Evolutionary conservation across 2,329 filamentous ascomycete genomes (phyloP), one percentile per base, ranked within the genome.

Genomic region (Akanthomyces lecanii): DNA sequence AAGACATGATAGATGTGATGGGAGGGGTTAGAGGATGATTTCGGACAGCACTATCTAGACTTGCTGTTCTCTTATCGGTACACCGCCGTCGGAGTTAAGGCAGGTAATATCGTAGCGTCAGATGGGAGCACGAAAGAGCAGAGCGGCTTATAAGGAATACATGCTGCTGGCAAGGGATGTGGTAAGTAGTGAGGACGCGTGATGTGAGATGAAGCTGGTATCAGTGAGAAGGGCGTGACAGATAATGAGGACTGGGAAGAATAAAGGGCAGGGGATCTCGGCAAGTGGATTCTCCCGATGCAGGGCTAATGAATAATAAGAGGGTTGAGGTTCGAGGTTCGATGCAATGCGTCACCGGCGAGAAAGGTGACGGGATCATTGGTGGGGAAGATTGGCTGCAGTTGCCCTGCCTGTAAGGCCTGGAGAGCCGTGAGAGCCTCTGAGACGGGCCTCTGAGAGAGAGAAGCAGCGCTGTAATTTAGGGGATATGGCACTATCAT

Each of bases 1-100:
- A 54, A 7, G 65, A 12, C 68, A 69, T 69, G 62, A 53, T 53
- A 45, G 33, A 40, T 40, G 33, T 3, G 33, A 23, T 36, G 8
- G 47, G 14, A 18, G 18, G 38, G 16, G n/a, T 18, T 21, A 12
- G 16, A 42, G 45, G 33, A 21, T 38, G 18, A 50, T 23, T 12
- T 52, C n/a, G 25, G 23, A 45, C 40, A 10, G 42, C 47, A 33
- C 28, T 30, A 30, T 30, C 6, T 21, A 33, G 44, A 18, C 7
- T 11, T 6, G 18, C 8, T 54, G 21, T 8, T 40, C 51, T 18
- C 5, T 57, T 21, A 45, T 11, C 28, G 16, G 5, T 16, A 10
- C 38, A 28, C 36, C 1, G 23, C 52, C 16, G 52, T 11, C 47
- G 33, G 38, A 51, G 47, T 53, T 42, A n/a, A 53, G 48, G 8